These are phyloP conservation scores for Diphasiastrum complanatum DNA, from an alignment of 83 land plant genomes.

Conservation along the genomic window DNA sequence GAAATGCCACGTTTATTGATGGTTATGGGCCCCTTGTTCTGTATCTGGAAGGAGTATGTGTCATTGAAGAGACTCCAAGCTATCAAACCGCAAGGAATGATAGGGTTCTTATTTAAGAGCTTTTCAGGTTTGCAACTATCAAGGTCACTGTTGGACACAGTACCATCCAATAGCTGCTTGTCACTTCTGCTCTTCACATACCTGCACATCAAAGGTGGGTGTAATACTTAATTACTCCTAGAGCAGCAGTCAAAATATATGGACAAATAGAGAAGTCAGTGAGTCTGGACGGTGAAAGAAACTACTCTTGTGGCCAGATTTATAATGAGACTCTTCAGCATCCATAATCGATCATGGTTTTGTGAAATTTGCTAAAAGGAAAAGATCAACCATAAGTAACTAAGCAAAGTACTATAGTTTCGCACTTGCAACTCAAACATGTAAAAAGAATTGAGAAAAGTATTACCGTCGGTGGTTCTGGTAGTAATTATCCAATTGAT, in stretches of 20 bases:
- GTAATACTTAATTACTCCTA: no score
- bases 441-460: not conserved
- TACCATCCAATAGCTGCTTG: conserved; percentile 27
- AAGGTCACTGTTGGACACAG: conserved; percentile 7
- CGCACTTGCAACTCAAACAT: not conserved
- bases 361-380: not conserved
- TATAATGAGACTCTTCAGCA: no score
- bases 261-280: no score
- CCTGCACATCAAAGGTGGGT: conserved; percentile 12
- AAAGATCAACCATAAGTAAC: not conserved
- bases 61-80: conserved; percentile 45
- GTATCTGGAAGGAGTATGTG: conserved; percentile 8
- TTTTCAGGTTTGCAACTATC: conserved; percentile 24
- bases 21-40: not conserved
- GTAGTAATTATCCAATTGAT: conserved; percentile 32
- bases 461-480: conserved; percentile 34
- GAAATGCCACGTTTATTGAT: conserved; percentile 33
- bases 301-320: no score
- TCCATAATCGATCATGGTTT: not conserved
- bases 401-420: not conserved
- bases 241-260: no score
- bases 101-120: not conserved
- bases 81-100: conserved; percentile 35
- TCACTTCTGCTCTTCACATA: conserved; percentile 41
- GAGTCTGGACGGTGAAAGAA: no score